Evolutionary conservation across 345 rosid genomes (phyloP), one percentile per base, ranked within the genome.

Genomic region (Eutrema yunnanense): DNA sequence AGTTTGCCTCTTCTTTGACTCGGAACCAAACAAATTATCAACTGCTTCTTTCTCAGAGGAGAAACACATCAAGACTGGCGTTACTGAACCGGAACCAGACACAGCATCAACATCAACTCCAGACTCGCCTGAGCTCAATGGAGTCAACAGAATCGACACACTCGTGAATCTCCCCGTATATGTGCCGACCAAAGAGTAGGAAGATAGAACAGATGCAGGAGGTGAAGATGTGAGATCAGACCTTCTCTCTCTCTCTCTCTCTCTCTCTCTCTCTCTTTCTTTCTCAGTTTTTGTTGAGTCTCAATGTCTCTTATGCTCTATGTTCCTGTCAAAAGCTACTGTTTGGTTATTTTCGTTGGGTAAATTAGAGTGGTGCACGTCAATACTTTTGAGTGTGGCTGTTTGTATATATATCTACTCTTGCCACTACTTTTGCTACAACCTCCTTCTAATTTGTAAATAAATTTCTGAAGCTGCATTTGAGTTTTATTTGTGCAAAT

Each of bases 1-100:
- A 3, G 98, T 96, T 57, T 96, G 98, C 85, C 92, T 96, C 70
- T 96, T 86, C 85, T 82, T 96, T 0, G 86, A 86, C 74, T 77
- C 90, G 0, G 50, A 41, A 37, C 69, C 79, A 19, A 73, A 83
- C 75, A 78, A 72, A 40, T 11, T 84, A 9, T 83, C 87, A 8
- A 75, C 82, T 8, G 89, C 88, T 30, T 86, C 88, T 55, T 71
- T 71, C 67, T 77, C 76, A 34, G 40, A 40, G 12, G 72, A 63
- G 4, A 62, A 62, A 44, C 42, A 69, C 52, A 62, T 54, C 9
- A 70, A 36, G 37, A 76, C 49, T 29, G 53, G 16, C 1, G 1
- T 46, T 16, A 26, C 63, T 53, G 59, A 30, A 67, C n/a, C 16
- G 0, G 72, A 59, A 73, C 64, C 50, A 29, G 74, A 69, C 38